Evolutionary conservation across 2,329 filamentous ascomycete species (phyloP).

Genomic region (Spiromastix sp.): DNA sequence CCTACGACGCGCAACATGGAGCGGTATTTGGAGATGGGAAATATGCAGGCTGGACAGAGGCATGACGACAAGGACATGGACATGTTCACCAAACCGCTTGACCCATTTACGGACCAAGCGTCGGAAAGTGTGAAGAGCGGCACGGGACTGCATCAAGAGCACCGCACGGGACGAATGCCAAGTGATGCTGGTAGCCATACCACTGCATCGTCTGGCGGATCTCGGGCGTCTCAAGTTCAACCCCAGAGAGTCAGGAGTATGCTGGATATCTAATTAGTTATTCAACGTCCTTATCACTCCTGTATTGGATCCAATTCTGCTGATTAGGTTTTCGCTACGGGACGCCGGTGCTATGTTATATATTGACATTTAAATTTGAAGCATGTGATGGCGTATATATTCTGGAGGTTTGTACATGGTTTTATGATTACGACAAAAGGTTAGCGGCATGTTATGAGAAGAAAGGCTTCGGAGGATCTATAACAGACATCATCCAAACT

Average conservation of each 20-base stretch:
- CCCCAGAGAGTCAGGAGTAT: conserved; percentile 31
- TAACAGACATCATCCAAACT: no score
- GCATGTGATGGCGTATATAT: no score
- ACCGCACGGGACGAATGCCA: conserved; percentile 7
- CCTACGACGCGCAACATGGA: conserved; percentile 19
- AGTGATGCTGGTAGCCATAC: conserved; percentile 17
- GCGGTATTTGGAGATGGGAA: conserved; percentile 27
- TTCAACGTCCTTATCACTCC: background rate
- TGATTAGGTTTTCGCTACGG: conserved; percentile 12
- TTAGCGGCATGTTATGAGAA: no score
- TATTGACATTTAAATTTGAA: no score
- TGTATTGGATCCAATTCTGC: background rate
- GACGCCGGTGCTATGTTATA: no score
- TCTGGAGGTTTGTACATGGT: no score
- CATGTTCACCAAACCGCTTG: background rate
- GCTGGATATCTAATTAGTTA: conserved; percentile 28
- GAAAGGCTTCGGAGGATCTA: no score
- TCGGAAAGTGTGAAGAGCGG: background rate
- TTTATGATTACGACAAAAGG: no score
- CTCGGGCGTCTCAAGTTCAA: conserved; percentile 4
- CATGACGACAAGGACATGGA: background rate
- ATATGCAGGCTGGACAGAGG: conserved; percentile 16
- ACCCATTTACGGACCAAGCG: conserved; percentile 2
- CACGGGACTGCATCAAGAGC: conserved; percentile 5
- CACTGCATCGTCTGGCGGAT: conserved; percentile 16